Evolutionary conservation across 257 asterid species (phyloP).

Genomic region (Penstemon eatonii): DNA sequence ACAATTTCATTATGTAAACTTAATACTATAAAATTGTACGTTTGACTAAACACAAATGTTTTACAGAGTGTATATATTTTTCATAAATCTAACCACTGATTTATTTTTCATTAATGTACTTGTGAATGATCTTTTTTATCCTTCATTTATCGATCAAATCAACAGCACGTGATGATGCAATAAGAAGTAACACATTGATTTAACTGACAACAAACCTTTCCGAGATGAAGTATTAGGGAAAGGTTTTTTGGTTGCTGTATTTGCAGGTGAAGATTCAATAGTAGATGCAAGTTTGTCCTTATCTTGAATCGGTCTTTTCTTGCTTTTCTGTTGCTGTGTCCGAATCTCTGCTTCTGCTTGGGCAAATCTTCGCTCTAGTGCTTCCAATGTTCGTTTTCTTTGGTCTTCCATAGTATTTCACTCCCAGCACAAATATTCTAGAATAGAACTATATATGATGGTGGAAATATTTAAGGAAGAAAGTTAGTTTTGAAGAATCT

Average conservation of each 20-base stretch:
- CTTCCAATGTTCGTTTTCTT: slow-evolving; percentile 68
- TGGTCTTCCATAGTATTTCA: slow-evolving; percentile 50
- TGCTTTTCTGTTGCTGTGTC: slow-evolving; percentile 47
- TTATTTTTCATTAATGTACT: not conserved
- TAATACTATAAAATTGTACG: not conserved
- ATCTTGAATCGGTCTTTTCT: slow-evolving; percentile 42
- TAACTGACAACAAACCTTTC: slow-evolving; percentile 47
- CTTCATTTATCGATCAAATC: not conserved
- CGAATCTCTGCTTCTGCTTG: slow-evolving; percentile 66
- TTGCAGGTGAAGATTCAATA: slow-evolving; percentile 27
- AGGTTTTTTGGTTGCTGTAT: not conserved
- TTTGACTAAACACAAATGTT: not conserved
- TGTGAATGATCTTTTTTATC: not conserved
- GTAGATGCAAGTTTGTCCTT: slow-evolving; percentile 18
- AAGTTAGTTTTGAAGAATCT: too few species aligned
- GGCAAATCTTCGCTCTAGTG: slow-evolving; percentile 74
- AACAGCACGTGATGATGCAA: not conserved
- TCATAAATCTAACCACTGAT: not conserved
- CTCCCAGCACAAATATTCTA: slow-evolving; percentile 15
- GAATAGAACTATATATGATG: not conserved
- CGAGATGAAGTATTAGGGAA: slow-evolving; percentile 31
- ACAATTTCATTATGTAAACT: not conserved
- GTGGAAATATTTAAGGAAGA: not conserved
- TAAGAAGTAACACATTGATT: not conserved
- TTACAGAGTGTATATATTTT: not conserved